phyloP scores from a whole-genome alignment of 2,329 filamentous ascomycete species.

The Colletotrichum destructivum region DNA sequence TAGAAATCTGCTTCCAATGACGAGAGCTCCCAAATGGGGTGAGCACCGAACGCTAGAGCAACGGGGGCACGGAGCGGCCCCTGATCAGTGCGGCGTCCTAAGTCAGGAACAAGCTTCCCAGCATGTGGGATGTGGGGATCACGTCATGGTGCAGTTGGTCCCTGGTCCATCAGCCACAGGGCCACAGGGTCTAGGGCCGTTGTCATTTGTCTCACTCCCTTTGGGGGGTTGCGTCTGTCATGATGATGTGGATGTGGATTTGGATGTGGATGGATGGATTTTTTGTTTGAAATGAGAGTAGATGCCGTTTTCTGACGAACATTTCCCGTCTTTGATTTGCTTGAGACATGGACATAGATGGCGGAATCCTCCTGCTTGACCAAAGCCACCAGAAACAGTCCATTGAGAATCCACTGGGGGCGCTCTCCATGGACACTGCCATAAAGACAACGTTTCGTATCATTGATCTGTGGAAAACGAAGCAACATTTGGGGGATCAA shows the following conservation, averaged over 20 bases:
- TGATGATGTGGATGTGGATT: neutral
- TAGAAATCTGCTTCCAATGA: constrained; percentile 31
- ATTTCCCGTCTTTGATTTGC: neutral
- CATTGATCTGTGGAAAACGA: too few relatives aligned
- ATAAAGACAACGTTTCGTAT: too few relatives aligned
- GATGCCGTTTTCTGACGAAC: neutral
- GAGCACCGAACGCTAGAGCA: constrained; percentile 19
- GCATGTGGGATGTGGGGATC: constrained; percentile 35
- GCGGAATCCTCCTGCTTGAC: neutral
- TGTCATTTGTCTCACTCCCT: constrained; percentile 4
- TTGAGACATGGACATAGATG: neutral
- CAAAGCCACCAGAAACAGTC: neutral
- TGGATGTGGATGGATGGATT: neutral
- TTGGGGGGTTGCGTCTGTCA: neutral
- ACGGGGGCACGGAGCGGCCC: constrained; percentile 21
- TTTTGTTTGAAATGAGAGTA: neutral
- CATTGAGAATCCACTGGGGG: neutral
- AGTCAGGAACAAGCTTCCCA: constrained; percentile 43
- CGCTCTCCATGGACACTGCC: neutral
- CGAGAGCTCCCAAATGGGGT: constrained; percentile 19
- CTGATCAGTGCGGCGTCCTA: constrained; percentile 23
- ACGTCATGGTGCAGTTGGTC: constrained; percentile 42
- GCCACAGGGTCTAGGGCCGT: constrained; percentile 19
- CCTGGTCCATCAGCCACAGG: constrained; percentile 27
- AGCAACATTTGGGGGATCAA: too few relatives aligned